Percentiles rank a stretch among this genome's conserved stretches.
phyloP scores from a whole-genome alignment of 495 filamentous ascomycete species.

The Polyplosphaeria fusca region DNA sequence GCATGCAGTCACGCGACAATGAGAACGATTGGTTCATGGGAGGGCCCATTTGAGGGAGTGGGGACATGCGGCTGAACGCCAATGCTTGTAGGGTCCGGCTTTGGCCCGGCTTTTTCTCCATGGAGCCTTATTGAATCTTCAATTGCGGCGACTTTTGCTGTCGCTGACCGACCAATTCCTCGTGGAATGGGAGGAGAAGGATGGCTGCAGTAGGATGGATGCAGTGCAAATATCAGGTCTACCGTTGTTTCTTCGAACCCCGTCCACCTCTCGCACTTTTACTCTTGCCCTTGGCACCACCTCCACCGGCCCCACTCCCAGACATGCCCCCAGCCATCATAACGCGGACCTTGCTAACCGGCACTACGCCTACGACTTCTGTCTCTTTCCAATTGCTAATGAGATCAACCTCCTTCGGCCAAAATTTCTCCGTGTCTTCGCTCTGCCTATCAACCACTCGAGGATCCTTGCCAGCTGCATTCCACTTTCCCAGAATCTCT shows the following conservation, averaged over 20 bases:
- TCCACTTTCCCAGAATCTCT: conserved; percentile 78
- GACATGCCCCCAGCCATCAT: conserved; percentile 56
- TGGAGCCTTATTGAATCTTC: no score
- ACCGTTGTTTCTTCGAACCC: conserved; percentile 39
- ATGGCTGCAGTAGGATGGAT: neutral
- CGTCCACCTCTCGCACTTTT: conserved; percentile 45
- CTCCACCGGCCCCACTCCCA: conserved; percentile 45
- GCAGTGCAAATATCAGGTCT: no score
- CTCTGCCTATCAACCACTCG: conserved; percentile 55
- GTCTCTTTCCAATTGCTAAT: conserved; percentile 75
- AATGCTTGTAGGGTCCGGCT: no score
- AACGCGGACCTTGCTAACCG: conserved; percentile 81
- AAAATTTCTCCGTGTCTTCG: conserved; percentile 69
- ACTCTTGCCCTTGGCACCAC: conserved; percentile 47
- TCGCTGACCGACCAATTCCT: no score
- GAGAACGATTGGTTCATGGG: no score
- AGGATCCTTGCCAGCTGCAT: conserved; percentile 47
- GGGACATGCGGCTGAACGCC: no score
- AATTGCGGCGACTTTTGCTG: no score
- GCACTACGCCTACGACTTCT: conserved; percentile 76
- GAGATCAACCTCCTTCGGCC: conserved; percentile 77
- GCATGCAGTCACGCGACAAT: no score
- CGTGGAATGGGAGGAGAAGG: neutral
- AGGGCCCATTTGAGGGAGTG: no score
- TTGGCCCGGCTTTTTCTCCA: no score